Conservation (phyloP, 768 basidiomycete species). For the Termitomyces sp. region DNA sequence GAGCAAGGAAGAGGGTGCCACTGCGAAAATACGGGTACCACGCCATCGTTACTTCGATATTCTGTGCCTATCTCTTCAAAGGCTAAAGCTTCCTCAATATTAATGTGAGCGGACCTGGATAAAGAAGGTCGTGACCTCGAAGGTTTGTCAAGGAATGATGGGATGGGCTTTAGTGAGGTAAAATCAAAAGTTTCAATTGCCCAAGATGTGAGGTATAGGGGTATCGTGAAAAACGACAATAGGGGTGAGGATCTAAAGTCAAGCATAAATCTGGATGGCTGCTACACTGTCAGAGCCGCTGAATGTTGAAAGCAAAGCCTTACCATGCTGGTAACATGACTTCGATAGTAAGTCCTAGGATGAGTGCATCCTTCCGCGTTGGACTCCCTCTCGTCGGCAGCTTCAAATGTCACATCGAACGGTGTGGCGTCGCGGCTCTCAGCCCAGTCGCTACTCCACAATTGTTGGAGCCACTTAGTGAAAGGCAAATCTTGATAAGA, state of each 20-base stretch:
- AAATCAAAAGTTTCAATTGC: neutral
- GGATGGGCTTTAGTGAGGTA: neutral
- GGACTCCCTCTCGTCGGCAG: conserved; percentile 38
- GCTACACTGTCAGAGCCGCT: neutral
- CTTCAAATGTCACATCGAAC: conserved; percentile 44
- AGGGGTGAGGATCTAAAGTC: neutral
- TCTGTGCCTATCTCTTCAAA: too few relatives aligned
- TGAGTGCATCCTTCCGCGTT: conserved; percentile 28
- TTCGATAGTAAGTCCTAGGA: neutral
- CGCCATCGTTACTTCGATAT: neutral
- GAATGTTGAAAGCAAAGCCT: neutral
- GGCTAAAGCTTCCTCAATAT: neutral
- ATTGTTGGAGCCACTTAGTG: conserved; percentile 27
- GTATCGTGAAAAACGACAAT: neutral
- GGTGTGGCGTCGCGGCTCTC: conserved; percentile 42
- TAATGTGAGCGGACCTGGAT: neutral
- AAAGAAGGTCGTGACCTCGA: neutral
- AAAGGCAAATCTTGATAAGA: conserved; percentile 36
- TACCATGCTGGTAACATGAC: neutral
- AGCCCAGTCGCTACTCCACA: conserved; percentile 49
- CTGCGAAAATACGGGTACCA: neutral
- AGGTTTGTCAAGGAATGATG: neutral
- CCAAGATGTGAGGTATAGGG: neutral
- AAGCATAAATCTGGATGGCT: neutral
- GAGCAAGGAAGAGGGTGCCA: neutral